Evolutionary conservation across 31 red algal species (phyloP).

Genomic region (Porphyra umbilicalis): DNA sequence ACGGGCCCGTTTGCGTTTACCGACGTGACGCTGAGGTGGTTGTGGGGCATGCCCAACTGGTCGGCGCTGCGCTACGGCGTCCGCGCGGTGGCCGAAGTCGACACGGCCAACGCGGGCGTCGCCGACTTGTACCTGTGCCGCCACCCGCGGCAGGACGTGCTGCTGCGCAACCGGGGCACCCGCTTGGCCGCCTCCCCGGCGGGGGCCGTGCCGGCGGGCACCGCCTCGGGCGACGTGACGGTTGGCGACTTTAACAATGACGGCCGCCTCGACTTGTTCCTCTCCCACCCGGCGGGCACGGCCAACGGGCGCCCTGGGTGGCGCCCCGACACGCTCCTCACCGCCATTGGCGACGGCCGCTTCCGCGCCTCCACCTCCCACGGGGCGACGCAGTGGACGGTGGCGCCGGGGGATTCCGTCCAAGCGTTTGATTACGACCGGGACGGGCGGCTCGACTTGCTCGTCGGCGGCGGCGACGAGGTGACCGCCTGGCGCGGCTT

Average conservation of each 20-base stretch:
- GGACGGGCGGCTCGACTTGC: neutral
- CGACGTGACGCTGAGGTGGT: conserved; percentile 1
- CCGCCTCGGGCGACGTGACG: conserved; percentile 17
- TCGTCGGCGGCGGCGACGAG: neutral
- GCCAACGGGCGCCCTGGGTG: neutral
- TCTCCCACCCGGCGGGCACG: neutral
- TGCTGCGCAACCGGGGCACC: conserved; percentile 23
- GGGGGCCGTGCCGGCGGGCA: neutral
- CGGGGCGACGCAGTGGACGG: neutral
- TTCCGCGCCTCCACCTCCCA: neutral
- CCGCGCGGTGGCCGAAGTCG: conserved; percentile 28
- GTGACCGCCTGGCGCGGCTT: neutral
- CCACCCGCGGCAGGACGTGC: neutral
- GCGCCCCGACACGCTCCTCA: neutral
- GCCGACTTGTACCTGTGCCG: conserved; percentile 33
- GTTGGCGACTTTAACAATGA: conserved; percentile 44
- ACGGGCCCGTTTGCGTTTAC: conserved; percentile 7
- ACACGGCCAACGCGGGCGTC: conserved; percentile 30
- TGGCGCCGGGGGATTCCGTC: neutral
- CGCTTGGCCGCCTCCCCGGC: conserved; percentile 1
- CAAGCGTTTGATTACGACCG: neutral
- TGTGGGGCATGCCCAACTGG: neutral
- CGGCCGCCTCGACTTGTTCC: conserved; percentile 14
- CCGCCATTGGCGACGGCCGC: neutral
- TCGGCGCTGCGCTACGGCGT: neutral